These are phyloP conservation scores for Rhypophila decipiens DNA, from an alignment of 495 filamentous ascomycete species.

Conservation along the genomic window DNA sequence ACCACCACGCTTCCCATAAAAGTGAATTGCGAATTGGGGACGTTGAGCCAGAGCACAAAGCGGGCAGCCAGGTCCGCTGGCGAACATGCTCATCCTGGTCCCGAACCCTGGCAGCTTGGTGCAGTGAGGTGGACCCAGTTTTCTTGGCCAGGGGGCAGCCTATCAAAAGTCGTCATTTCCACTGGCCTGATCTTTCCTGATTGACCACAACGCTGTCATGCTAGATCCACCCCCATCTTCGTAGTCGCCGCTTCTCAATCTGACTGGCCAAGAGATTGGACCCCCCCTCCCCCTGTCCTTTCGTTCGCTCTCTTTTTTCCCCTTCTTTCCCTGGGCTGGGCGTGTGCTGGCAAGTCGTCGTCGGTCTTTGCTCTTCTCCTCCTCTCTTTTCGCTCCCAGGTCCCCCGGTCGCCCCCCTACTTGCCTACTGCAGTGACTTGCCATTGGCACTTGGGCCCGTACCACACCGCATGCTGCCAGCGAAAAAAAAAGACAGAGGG, in stretches of 20 bases:
- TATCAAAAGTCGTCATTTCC: constrained; percentile 2
- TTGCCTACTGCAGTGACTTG: constrained; percentile 18
- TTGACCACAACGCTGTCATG: neutral
- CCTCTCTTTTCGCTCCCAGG: constrained; percentile 9
- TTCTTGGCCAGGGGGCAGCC: constrained; percentile 11
- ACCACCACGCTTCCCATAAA: neutral
- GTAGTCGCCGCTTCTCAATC: constrained; percentile 8
- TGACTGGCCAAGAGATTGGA: constrained; percentile 4
- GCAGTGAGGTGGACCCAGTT: constrained; percentile 6
- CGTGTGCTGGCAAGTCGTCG: neutral
- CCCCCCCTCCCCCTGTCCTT: neutral
- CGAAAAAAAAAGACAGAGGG: neutral
- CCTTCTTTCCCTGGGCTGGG: neutral
- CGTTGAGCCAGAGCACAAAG: constrained; percentile 1
- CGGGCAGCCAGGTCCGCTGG: constrained; percentile 4
- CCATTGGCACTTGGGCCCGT: constrained; percentile 18
- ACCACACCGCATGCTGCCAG: constrained; percentile 5
- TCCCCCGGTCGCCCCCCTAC: too few relatives aligned
- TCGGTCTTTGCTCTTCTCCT: constrained; percentile 3
- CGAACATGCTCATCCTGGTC: constrained; percentile 7
- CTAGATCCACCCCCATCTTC: neutral
- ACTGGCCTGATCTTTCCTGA: constrained; percentile 2
- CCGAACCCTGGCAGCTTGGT: too few relatives aligned
- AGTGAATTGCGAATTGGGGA: neutral
- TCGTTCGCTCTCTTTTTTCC: neutral